Evolutionary conservation across 192 early-diverging fungal species (phyloP).

Genomic region (Umbelopsis ramanniana): DNA sequence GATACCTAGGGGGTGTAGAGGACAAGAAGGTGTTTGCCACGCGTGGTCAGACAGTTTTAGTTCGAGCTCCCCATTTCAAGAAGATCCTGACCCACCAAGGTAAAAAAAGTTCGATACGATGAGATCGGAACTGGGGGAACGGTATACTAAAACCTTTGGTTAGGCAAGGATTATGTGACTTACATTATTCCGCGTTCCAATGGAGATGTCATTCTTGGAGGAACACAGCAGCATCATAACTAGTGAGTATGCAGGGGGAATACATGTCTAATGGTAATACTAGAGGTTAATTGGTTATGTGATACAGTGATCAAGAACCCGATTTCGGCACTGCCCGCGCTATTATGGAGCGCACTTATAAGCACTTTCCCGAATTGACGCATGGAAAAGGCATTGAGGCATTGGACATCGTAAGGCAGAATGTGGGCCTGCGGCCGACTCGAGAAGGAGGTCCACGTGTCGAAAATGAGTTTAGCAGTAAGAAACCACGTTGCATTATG

Average conservation of each 20-base stretch:
- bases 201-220: slow-evolving; percentile 78
- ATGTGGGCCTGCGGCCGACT: slow-evolving; percentile 62
- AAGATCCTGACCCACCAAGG: slow-evolving; percentile 53
- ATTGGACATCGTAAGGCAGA: slow-evolving; percentile 48
- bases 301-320: slow-evolving; percentile 32
- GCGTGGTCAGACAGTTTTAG: slow-evolving; percentile 77
- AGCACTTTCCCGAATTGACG: slow-evolving; percentile 54
- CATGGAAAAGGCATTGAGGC: slow-evolving; percentile 40
- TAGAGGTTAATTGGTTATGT: background rate
- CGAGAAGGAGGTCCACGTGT: slow-evolving; percentile 54
- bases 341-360: slow-evolving; percentile 46
- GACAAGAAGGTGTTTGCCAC: slow-evolving; percentile 68
- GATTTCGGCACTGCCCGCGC: slow-evolving; percentile 36
- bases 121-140: background rate
- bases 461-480: slow-evolving; percentile 55
- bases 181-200: slow-evolving; percentile 88
- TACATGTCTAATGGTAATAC: too few species aligned
- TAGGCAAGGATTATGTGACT: slow-evolving; percentile 48
- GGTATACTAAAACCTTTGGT: background rate
- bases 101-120: slow-evolving; percentile 24
- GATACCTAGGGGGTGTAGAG: slow-evolving; percentile 69
- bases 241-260: slow-evolving; percentile 41
- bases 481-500: background rate
- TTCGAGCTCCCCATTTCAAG: slow-evolving; percentile 75
- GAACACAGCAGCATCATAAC: slow-evolving; percentile 58